Percentiles rank a stretch among this genome's conserved stretches.
These are phyloP conservation scores for Halophytophthora batemanensis DNA, from an alignment of 352 stramenopile genomes.

Conservation along the genomic window DNA sequence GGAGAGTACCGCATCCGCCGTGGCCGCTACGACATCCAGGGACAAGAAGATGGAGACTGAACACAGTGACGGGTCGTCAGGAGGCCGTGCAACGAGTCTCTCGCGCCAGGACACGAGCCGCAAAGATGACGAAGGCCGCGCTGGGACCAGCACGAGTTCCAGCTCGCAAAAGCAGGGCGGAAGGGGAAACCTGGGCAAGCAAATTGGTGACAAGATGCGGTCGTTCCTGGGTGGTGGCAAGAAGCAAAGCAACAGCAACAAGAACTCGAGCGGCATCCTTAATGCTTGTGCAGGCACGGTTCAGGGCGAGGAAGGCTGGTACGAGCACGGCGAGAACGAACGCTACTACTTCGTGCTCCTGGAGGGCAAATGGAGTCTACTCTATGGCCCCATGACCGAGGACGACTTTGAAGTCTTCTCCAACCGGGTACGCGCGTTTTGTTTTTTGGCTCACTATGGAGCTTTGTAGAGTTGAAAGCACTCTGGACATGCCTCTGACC, in stretches of 20 bases:
- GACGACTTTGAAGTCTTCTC: constrained; percentile 80
- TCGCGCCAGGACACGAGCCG: constrained; percentile 20
- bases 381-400: constrained; percentile 83
- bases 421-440: constrained; percentile 59
- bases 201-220: constrained; percentile 82
- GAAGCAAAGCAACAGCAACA: constrained; percentile 58
- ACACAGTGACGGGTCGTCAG: constrained; percentile 22
- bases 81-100: constrained; percentile 15
- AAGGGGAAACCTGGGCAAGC: constrained; percentile 54
- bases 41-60: constrained; percentile 25
- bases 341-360: constrained; percentile 85
- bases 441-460: neutral
- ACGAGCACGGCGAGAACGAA: constrained; percentile 85
- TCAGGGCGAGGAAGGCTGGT: constrained; percentile 86
- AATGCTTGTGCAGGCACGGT: constrained; percentile 76
- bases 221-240: constrained; percentile 71
- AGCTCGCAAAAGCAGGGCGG: constrained; percentile 24
- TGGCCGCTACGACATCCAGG: constrained; percentile 1
- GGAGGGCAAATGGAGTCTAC: constrained; percentile 81
- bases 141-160: constrained; percentile 23
- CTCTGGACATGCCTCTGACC: neutral
- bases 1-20: constrained; percentile 3
- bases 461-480: neutral
- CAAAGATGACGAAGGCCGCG: constrained; percentile 59
- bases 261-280: constrained; percentile 73